Evolutionary conservation across 345 rosid genomes (phyloP), one percentile per base, ranked within the genome.

Genomic region (Gossypium turneri): DNA sequence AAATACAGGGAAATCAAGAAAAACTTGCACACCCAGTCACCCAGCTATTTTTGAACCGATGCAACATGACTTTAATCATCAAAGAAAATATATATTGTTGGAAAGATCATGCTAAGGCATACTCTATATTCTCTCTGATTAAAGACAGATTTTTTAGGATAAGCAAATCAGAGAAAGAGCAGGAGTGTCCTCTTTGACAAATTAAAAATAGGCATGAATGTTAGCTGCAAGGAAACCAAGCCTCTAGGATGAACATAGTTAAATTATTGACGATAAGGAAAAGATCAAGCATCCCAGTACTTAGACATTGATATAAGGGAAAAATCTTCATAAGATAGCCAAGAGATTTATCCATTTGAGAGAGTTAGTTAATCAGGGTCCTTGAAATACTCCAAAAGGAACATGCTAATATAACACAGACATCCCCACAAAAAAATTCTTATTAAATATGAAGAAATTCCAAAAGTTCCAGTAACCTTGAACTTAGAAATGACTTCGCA

Each of bases 401-500:
- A 53, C 38, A 67, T 44, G 67, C 51, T 52, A 56, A 38, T 19
- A 15, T 65, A 70, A 45, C 67, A 73, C 70, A 27, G 48, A 43
- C 41, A 77, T 65, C 15, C 68, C 50, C 20, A n/a, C 38, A 55
- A 45, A 2, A 34, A 52, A 59, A 4, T 5, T 25, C 11, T 64
- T 13, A 38, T 17, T 16, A 68, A 24, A 59, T 45, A 47, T 50
- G 60, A 2, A 64, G 24, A 70, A 70, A 70, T 29, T 60, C 51
- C 8, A 69, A 69, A 50, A 48, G 12, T 48, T 27, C 13, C 43
- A 50, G 20, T 15, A 50, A 19, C 8, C 22, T 16, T 25, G 29
- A 12, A 53, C 44, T 15, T 6, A 47, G 16, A 16, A 58, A 83
- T 16, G n/a, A 70, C 69, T 67, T 61, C 44, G 56, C 72, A 72